These are phyloP conservation scores for Cercospora berteroae DNA, from an alignment of 2,329 filamentous ascomycete genomes.

Conservation along the genomic window DNA sequence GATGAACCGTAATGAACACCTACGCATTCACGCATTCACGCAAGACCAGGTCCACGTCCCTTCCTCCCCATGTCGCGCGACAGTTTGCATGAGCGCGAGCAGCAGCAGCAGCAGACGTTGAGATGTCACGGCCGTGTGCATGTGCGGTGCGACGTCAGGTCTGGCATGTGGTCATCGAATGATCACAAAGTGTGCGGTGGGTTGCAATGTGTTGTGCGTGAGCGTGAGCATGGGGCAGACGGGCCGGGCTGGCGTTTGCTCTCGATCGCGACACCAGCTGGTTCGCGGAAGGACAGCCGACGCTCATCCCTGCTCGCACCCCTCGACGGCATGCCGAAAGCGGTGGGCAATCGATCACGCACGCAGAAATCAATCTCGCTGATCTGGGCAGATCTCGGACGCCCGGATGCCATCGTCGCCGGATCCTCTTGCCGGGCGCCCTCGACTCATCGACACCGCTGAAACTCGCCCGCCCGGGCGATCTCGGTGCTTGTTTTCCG, in stretches of 20 bases:
- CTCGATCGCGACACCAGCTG: not conserved
- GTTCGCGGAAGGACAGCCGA: slow-evolving; percentile 4
- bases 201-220: not conserved
- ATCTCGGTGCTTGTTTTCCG: slow-evolving; percentile 9
- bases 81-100: not conserved
- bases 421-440: slow-evolving; percentile 3
- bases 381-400: slow-evolving; percentile 8
- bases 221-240: slow-evolving; percentile 3
- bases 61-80: not conserved
- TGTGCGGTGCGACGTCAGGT: slow-evolving; percentile 8
- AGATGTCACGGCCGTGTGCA: slow-evolving; percentile 12
- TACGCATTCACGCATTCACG: not conserved
- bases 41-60: not conserved
- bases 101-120: slow-evolving; percentile 5
- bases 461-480: not conserved
- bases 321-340: not conserved
- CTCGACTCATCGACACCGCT: not conserved
- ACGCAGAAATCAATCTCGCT: not conserved
- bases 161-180: not conserved
- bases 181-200: not conserved
- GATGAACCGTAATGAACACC: not conserved
- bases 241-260: not conserved
- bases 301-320: not conserved
- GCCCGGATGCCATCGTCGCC: not conserved
- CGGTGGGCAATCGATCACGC: slow-evolving; percentile 5